Evolutionary conservation across 2,329 filamentous ascomycete genomes (phyloP), one percentile per base, ranked within the genome.

Genomic region (Diaporthe nobilis): DNA sequence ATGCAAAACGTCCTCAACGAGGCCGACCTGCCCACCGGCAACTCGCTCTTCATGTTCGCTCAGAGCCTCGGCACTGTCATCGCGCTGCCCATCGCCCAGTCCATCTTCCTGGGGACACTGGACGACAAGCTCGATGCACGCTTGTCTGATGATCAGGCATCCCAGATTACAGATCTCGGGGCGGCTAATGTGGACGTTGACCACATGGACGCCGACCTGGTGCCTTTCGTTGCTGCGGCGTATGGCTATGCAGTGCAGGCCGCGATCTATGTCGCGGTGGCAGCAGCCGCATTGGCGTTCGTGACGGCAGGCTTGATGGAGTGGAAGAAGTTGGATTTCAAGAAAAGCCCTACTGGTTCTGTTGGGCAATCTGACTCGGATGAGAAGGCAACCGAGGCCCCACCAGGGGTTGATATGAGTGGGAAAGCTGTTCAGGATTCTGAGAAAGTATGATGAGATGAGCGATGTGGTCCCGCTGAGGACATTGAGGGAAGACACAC

Each of bases 1-100:
- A 63, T 74, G 49, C 74, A 76, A 34, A 75, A 71, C 42, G 65
- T 75, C 73, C 42, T 63, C 44, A 68, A 39, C 47, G 47, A 68
- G 34, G 47, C 63, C 31, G 63, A 68, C 13, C 7, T 53, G 7
- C 63, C 63, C 0, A 68, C 63, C 31, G 63, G 63, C 6, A 68
- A 68, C 12, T 51, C 63, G 8, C 63, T 68, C 13, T 68, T 68
- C 47, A 68, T 68, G 63, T 68, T 68, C n/a, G 31, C 63, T 13
- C 63, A 68, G 44, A 28, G 22, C 22, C 47, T 68, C 1, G 47
- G 63, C n/a, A 68, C 63, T 1, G 63, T 68, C 12, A 68, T 68
- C 13, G 63, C 63, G 7, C 63, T 68, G 6, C 63, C 63, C 8
- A 68, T 68, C n/a, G 63, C 63, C 0, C 63, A 68, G 63, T 51